phyloP scores from a whole-genome alignment of 768 basidiomycete species.

The Lanmaoa rubissima region DNA sequence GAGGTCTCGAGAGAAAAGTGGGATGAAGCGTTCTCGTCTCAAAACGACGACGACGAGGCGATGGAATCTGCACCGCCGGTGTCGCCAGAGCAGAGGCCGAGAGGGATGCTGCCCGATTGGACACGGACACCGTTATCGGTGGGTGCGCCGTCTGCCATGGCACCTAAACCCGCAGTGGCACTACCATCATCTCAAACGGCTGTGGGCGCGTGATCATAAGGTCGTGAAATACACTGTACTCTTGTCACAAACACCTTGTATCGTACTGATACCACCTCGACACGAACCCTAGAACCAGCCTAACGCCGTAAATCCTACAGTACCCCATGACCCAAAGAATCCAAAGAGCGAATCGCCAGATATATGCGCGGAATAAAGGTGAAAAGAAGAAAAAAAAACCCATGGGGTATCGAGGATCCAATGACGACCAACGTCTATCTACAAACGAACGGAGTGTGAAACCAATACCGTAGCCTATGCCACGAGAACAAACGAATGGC shows the following conservation, averaged over 20 bases:
- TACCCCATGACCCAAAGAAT: neutral
- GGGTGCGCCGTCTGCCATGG: constrained; percentile 61
- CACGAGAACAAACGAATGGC: constrained; percentile 7
- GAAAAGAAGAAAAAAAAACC: neutral
- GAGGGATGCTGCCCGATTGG: constrained; percentile 76
- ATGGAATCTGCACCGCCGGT: constrained; percentile 14
- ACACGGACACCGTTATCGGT: constrained; percentile 59
- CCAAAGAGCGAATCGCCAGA: constrained; percentile 1
- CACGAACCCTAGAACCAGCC: constrained; percentile 10
- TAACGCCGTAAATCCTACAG: constrained; percentile 9
- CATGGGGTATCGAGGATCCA: neutral
- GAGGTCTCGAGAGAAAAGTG: constrained; percentile 84
- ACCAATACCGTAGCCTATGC: constrained; percentile 1
- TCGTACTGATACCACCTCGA: constrained; percentile 5
- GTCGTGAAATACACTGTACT: constrained; percentile 1
- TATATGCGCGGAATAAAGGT: neutral
- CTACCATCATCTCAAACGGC: constrained; percentile 22
- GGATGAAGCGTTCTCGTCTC: constrained; percentile 61
- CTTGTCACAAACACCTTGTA: constrained; percentile 5
- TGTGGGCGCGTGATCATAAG: constrained; percentile 34
- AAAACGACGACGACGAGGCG: constrained; percentile 43
- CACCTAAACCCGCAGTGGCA: constrained; percentile 7
- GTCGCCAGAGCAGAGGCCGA: constrained; percentile 30
- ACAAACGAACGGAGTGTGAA: neutral
- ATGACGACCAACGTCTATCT: neutral